Conservation (phyloP, 2,329 filamentous ascomycete genomes). For the Pestalotiopsis sp. region DNA sequence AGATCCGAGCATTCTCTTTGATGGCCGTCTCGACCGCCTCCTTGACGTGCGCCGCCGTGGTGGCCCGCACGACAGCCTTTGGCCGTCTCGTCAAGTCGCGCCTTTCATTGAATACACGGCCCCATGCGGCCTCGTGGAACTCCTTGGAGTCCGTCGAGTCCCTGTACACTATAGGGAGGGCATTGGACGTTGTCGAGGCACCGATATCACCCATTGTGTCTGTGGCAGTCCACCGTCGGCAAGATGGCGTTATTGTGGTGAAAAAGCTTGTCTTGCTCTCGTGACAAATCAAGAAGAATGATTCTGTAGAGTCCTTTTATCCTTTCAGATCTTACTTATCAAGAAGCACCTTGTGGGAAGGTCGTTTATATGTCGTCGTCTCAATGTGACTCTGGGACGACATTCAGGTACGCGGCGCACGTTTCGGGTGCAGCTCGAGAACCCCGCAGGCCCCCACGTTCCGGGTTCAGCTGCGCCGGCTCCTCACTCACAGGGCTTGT, state of each 20-base stretch:
- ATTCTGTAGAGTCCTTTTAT: neutral
- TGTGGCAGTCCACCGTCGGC: neutral
- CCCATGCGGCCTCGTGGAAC: constrained; percentile 31
- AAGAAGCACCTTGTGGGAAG: neutral
- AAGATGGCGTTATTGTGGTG: neutral
- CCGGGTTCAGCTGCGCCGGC: neutral
- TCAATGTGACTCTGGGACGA: neutral
- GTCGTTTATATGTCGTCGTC: neutral
- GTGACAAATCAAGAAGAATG: neutral
- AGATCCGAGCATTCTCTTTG: constrained; percentile 39
- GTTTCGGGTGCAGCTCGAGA: neutral
- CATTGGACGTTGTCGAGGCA: neutral
- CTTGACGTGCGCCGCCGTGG: constrained; percentile 37
- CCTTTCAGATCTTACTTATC: neutral
- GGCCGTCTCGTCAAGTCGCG: constrained; percentile 37
- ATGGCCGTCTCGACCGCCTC: constrained; percentile 42
- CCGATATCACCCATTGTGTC: neutral
- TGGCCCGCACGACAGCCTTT: constrained; percentile 43
- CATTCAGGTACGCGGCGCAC: neutral
- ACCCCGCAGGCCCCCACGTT: neutral
- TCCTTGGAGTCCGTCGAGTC: constrained; percentile 23
- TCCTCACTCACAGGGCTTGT: neutral
- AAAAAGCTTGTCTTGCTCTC: neutral
- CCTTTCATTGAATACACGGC: constrained; percentile 48
- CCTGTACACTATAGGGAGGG: constrained; percentile 25